These are phyloP conservation scores for Diaporthe humulicola DNA, from an alignment of 2,329 filamentous ascomycete species.

Conservation along the genomic window DNA sequence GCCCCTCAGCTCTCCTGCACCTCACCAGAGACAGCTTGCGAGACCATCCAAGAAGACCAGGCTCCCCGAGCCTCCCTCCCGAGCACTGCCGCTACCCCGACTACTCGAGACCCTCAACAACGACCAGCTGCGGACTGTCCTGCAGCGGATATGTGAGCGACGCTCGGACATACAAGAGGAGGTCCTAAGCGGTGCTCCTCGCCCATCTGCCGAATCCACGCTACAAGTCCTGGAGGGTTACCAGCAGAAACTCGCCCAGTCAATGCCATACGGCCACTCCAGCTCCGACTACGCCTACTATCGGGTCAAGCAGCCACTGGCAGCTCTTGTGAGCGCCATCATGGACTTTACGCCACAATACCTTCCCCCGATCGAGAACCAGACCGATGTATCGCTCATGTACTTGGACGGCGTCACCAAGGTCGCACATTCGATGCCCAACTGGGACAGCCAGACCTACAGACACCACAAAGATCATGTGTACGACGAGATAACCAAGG, in stretches of 20 bases:
- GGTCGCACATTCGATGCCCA: conserved; percentile 88
- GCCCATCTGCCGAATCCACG: conserved; percentile 86
- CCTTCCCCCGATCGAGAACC: conserved; percentile 89
- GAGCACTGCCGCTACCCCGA: conserved; percentile 67
- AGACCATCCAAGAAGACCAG: conserved; percentile 75
- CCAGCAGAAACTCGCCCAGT: conserved; percentile 79
- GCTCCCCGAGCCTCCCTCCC: conserved; percentile 53
- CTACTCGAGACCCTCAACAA: conserved; percentile 95
- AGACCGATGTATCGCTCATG: conserved; percentile 84
- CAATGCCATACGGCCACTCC: conserved; percentile 88
- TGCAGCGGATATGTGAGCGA: conserved; percentile 92
- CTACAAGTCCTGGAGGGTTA: conserved; percentile 87
- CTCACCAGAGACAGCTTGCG: conserved; percentile 76
- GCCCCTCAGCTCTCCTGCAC: conserved; percentile 84
- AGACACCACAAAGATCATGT: conserved; percentile 94
- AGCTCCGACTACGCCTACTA: conserved; percentile 96
- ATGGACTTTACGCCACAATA: conserved; percentile 97
- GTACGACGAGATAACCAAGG: conserved; percentile 95
- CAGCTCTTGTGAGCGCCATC: conserved; percentile 87
- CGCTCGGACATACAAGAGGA: conserved; percentile 89
- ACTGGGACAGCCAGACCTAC: conserved; percentile 91
- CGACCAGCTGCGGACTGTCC: conserved; percentile 83
- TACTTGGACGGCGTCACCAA: conserved; percentile 93
- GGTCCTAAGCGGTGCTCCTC: conserved; percentile 85
- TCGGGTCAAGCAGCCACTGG: conserved; percentile 84